Conservation (phyloP, 2,329 filamentous ascomycete genomes). For the Colletotrichum scovillei region DNA sequence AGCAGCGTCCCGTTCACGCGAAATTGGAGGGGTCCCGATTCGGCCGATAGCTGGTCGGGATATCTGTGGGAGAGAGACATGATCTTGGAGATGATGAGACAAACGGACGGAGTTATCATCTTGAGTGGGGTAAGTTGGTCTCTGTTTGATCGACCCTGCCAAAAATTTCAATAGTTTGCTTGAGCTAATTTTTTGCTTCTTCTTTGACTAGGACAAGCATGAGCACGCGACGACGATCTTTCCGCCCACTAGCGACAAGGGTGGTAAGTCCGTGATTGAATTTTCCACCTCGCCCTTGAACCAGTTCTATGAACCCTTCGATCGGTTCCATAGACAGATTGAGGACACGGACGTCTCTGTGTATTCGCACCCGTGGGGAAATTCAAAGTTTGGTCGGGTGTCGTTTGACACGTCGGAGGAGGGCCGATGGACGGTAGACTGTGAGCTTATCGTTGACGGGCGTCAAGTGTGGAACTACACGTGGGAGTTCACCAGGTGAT, state of each 20-base stretch:
- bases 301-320: constrained; percentile 76
- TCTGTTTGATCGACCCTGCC: not conserved
- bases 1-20: constrained; percentile 76
- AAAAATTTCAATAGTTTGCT: not conserved
- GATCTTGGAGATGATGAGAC: constrained; percentile 74
- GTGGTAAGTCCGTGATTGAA: constrained; percentile 65
- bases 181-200: not conserved
- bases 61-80: constrained; percentile 70
- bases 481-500: constrained; percentile 7
- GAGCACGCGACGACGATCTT: constrained; percentile 72
- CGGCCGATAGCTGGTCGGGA: constrained; percentile 74
- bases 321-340: constrained; percentile 68
- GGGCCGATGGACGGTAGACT: constrained; percentile 8
- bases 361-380: constrained; percentile 25
- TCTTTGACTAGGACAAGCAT: constrained; percentile 60
- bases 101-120: constrained; percentile 70
- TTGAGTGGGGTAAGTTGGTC: constrained; percentile 64
- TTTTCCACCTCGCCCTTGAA: constrained; percentile 74
- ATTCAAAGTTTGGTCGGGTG: constrained; percentile 22
- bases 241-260: constrained; percentile 46
- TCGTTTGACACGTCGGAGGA: constrained; percentile 14
- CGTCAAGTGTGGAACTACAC: constrained; percentile 13
- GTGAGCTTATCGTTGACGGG: constrained; percentile 24
- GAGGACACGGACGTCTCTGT: constrained; percentile 46
- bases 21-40: constrained; percentile 71